Conservation (phyloP, 805 yeast genomes). For the Candida railenensis region DNA sequence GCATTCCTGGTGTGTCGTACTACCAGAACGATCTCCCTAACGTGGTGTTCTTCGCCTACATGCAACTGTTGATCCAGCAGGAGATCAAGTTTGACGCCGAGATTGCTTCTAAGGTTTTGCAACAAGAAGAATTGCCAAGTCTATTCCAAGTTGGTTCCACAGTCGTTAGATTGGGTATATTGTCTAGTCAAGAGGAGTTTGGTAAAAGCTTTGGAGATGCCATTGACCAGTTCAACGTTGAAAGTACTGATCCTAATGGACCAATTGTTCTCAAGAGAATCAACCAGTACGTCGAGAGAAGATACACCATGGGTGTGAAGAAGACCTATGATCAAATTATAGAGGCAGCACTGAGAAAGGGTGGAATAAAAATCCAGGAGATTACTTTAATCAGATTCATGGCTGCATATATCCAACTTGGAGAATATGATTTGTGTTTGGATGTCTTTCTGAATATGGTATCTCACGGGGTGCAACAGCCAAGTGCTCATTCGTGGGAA, state of each 20-base stretch:
- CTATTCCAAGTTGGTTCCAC: slow-evolving; percentile 1
- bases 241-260: slow-evolving; percentile 36
- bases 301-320: slow-evolving; percentile 18
- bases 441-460: slow-evolving; percentile 52
- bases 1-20: slow-evolving; percentile 9
- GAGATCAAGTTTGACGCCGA: slow-evolving; percentile 19
- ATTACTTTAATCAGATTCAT: slow-evolving; percentile 43
- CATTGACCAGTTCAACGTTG: slow-evolving; percentile 12
- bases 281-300: slow-evolving; percentile 16
- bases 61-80: slow-evolving; percentile 25
- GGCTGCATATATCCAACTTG: slow-evolving; percentile 42
- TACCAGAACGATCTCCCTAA: slow-evolving; percentile 16
- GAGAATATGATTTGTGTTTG: slow-evolving; percentile 35
- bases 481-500: slow-evolving; percentile 58
- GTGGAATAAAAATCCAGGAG: slow-evolving; percentile 36
- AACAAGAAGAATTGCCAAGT: slow-evolving; percentile 21
- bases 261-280: slow-evolving; percentile 19
- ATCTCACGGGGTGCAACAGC: slow-evolving; percentile 31
- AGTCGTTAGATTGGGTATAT: slow-evolving; percentile 1
- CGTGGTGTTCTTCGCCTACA: slow-evolving; percentile 35
- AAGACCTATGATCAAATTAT: slow-evolving; percentile 23
- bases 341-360: slow-evolving; percentile 18
- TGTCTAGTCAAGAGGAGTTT: slow-evolving; percentile 1
- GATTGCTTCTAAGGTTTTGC: slow-evolving; percentile 28
- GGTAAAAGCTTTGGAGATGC: slow-evolving; percentile 7